Evolutionary conservation across 192 early-diverging fungal genomes (phyloP).

Genomic region (Coemansia sp.): DNA sequence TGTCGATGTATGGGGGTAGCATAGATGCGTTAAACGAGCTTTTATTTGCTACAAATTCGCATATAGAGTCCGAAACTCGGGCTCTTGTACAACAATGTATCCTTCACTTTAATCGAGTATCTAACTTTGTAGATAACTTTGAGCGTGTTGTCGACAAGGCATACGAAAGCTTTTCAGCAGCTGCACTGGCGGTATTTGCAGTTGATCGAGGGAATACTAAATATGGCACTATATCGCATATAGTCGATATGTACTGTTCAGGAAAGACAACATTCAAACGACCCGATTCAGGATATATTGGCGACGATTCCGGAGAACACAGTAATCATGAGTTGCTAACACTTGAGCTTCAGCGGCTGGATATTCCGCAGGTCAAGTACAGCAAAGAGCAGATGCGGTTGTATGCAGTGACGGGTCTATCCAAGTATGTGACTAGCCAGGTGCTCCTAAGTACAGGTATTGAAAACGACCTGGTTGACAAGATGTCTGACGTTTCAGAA

Average conservation of each 20-base stretch:
- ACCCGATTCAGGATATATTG: not conserved
- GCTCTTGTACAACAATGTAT: slow-evolving; percentile 25
- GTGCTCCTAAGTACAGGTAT: slow-evolving; percentile 47
- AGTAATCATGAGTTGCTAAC: not conserved
- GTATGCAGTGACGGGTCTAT: slow-evolving; percentile 35
- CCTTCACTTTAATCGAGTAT: slow-evolving; percentile 7
- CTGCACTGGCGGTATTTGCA: slow-evolving; percentile 10
- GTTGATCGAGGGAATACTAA: not conserved
- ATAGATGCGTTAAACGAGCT: slow-evolving; percentile 36
- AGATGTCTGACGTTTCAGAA: slow-evolving; percentile 21
- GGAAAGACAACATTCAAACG: not conserved
- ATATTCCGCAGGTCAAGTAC: slow-evolving; percentile 43
- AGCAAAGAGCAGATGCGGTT: slow-evolving; percentile 44
- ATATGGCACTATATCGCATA: not conserved
- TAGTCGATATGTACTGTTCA: not conserved
- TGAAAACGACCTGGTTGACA: slow-evolving; percentile 46
- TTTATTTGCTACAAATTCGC: slow-evolving; percentile 40
- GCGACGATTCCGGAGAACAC: not conserved
- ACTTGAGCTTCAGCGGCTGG: slow-evolving; percentile 8
- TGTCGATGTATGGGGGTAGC: slow-evolving; percentile 1
- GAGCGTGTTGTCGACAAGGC: slow-evolving; percentile 22
- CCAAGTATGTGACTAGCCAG: slow-evolving; percentile 47
- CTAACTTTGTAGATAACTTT: slow-evolving; percentile 19
- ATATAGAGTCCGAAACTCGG: slow-evolving; percentile 25
- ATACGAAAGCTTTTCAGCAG: slow-evolving; percentile 24